Evolutionary conservation across 345 rosid genomes (phyloP).

Genomic region (Passiflora organensis): DNA sequence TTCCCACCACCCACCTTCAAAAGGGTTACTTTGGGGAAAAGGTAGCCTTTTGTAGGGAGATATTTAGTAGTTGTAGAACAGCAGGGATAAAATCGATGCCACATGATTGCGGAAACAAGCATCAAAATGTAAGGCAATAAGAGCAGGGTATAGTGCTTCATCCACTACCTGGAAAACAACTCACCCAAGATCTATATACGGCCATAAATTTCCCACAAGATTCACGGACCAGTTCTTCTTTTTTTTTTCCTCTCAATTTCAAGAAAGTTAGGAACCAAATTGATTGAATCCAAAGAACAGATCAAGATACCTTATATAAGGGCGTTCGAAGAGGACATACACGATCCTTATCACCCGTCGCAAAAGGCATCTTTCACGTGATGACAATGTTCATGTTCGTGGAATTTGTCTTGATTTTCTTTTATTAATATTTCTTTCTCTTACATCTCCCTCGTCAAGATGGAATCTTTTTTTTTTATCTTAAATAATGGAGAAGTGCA

Average conservation of each 20-base stretch:
- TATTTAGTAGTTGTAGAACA: too few species aligned
- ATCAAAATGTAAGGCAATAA: neutral
- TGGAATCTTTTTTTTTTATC: slow-evolving; percentile 32
- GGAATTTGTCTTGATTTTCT: slow-evolving; percentile 18
- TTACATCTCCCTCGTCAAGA: slow-evolving; percentile 1
- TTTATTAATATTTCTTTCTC: neutral
- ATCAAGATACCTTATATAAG: slow-evolving; percentile 12
- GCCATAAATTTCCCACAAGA: slow-evolving; percentile 17
- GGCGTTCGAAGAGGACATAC: slow-evolving; percentile 9
- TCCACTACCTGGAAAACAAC: slow-evolving; percentile 3
- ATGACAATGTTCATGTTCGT: slow-evolving; percentile 27
- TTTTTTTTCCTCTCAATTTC: slow-evolving; percentile 8
- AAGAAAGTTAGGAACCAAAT: slow-evolving; percentile 26
- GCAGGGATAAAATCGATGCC: too few species aligned
- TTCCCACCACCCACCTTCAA: too few species aligned
- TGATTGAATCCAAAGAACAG: slow-evolving; percentile 26
- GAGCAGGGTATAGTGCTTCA: neutral
- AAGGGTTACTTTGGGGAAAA: too few species aligned
- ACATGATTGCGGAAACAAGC: neutral
- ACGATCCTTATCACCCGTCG: slow-evolving; percentile 20
- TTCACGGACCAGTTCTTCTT: slow-evolving; percentile 11
- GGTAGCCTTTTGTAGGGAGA: too few species aligned
- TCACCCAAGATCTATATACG: neutral
- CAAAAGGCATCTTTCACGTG: slow-evolving; percentile 43
- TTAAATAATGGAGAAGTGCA: slow-evolving; percentile 18